These are phyloP conservation scores for Tephrocybe rancida DNA, from an alignment of 768 basidiomycete species.

Conservation along the genomic window DNA sequence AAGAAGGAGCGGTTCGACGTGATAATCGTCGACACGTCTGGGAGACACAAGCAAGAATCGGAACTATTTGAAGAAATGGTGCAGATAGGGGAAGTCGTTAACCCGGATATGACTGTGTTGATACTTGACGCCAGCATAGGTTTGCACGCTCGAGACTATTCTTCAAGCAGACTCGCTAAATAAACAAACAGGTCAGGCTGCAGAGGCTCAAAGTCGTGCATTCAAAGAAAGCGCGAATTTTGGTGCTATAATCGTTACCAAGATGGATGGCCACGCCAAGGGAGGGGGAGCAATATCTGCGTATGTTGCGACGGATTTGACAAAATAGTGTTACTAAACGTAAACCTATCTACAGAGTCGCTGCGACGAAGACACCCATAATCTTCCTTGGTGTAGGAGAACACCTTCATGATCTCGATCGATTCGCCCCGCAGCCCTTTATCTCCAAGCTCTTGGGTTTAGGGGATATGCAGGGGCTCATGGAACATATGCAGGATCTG, in stretches of 20 bases:
- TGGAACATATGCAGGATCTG: slow-evolving; percentile 99
- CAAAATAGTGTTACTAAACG: not conserved
- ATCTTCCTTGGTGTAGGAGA: slow-evolving; percentile 99
- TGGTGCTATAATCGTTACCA: slow-evolving; percentile 98
- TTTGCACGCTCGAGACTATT: slow-evolving; percentile 27
- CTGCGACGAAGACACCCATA: slow-evolving; percentile 98
- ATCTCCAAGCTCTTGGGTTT: slow-evolving; percentile 95
- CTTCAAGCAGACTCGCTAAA: slow-evolving; percentile 1
- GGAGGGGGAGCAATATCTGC: slow-evolving; percentile 99
- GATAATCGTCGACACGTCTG: slow-evolving; percentile 98
- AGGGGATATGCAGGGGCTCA: slow-evolving; percentile 94
- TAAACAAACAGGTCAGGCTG: slow-evolving; percentile 80
- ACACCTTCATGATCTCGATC: slow-evolving; percentile 95
- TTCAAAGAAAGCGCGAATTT: slow-evolving; percentile 99
- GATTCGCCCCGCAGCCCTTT: slow-evolving; percentile 95
- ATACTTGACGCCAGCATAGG: slow-evolving; percentile 97
- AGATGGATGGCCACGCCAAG: slow-evolving; percentile 99
- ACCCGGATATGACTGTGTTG: slow-evolving; percentile 95
- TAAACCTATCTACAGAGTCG: slow-evolving; percentile 62
- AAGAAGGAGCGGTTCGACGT: slow-evolving; percentile 98
- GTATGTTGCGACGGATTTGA: slow-evolving; percentile 51
- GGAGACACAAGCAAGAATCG: slow-evolving; percentile 94
- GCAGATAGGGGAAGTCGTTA: slow-evolving; percentile 91
- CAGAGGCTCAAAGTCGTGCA: slow-evolving; percentile 92
- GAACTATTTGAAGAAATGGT: slow-evolving; percentile 99